phyloP scores from a whole-genome alignment of 805 yeast genomes.

The Lipomyces sp. region DNA sequence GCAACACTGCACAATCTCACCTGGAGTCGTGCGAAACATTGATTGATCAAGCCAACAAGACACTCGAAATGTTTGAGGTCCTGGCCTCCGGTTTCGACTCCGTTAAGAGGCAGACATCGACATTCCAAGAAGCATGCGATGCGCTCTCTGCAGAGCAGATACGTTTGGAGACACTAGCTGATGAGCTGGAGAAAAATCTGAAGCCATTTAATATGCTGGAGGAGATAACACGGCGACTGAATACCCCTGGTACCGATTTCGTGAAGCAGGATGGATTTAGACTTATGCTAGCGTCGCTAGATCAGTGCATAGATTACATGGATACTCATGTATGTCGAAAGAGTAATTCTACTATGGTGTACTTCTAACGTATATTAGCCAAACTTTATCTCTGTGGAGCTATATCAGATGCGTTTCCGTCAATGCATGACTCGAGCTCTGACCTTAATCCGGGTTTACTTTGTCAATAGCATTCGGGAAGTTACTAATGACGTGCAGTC shows the following conservation, averaged over 20 bases:
- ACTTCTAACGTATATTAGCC: constrained; percentile 36
- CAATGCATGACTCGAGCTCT: constrained; percentile 84
- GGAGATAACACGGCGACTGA: constrained; percentile 66
- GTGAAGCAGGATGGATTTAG: constrained; percentile 65
- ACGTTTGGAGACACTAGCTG: constrained; percentile 50
- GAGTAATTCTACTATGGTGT: not conserved
- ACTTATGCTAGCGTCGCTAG: constrained; percentile 61
- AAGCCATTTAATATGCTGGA: constrained; percentile 73
- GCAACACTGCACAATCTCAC: constrained; percentile 27
- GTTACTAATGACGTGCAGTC: constrained; percentile 35
- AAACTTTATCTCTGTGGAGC: constrained; percentile 70
- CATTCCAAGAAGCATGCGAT: constrained; percentile 64
- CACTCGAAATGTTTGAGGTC: constrained; percentile 54
- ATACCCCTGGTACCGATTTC: constrained; percentile 69
- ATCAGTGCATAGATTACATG: constrained; percentile 67
- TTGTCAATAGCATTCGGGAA: constrained; percentile 49
- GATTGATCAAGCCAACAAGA: constrained; percentile 51
- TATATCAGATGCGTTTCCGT: constrained; percentile 72
- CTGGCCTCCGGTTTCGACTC: constrained; percentile 59
- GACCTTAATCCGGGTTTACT: constrained; percentile 71
- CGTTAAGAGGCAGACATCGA: constrained; percentile 65
- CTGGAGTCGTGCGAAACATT: constrained; percentile 46
- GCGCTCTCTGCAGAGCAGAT: constrained; percentile 55
- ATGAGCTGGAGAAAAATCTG: constrained; percentile 56
- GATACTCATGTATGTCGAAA: constrained; percentile 47